phyloP scores from a whole-genome alignment of 345 rosid genomes.

The Brassica incana region DNA sequence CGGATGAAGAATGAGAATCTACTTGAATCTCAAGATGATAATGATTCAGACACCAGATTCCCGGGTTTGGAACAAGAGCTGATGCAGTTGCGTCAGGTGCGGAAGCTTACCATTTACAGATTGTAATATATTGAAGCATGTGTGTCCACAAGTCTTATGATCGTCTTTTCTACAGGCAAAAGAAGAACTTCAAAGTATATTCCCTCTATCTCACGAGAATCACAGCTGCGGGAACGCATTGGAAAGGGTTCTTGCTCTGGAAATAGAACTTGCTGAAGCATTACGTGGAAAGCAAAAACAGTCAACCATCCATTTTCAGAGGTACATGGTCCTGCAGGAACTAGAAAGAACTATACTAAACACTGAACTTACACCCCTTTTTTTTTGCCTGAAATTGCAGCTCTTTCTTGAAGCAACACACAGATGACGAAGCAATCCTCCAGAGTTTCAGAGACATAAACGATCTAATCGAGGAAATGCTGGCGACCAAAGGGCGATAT shows the following conservation, averaged over 20 bases:
- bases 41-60: constrained; percentile 51
- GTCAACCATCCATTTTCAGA: constrained; percentile 65
- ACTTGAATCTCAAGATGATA: constrained; percentile 49
- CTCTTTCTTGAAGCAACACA: constrained; percentile 81
- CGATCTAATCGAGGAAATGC: constrained; percentile 77
- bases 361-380: constrained; percentile 12
- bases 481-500: constrained; percentile 74
- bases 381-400: constrained; percentile 45
- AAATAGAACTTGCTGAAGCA: constrained; percentile 88
- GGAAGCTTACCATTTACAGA: constrained; percentile 8
- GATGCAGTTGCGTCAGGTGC: constrained; percentile 71
- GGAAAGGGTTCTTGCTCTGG: constrained; percentile 92
- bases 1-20: constrained; percentile 94
- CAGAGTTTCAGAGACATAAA: constrained; percentile 94
- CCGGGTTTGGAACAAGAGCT: constrained; percentile 69
- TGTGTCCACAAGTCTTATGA: constrained; percentile 19
- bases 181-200: constrained; percentile 74
- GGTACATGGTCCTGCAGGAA: constrained; percentile 46
- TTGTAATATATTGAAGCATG: constrained; percentile 19
- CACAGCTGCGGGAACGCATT: constrained; percentile 64
- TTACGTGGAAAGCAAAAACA: constrained; percentile 68
- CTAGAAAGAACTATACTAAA: background rate
- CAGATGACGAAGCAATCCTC: constrained; percentile 80
- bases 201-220: constrained; percentile 60
- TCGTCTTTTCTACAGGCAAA: constrained; percentile 60